phyloP scores from a whole-genome alignment of 306 rosid species.

The Citrullus amarus region DNA sequence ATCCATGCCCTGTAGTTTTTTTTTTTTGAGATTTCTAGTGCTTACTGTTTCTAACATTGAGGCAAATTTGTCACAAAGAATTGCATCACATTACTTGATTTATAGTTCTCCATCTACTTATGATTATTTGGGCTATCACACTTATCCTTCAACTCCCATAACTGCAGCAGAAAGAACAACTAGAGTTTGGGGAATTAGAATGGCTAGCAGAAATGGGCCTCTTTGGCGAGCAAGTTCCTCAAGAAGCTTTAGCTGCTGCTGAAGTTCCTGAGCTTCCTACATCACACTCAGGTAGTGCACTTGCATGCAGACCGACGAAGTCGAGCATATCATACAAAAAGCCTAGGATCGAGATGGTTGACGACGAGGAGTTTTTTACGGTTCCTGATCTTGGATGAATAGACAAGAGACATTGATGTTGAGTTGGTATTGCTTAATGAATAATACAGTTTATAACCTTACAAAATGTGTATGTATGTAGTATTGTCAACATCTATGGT shows the following conservation, averaged over 20 bases:
- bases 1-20: background rate
- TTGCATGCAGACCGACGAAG: constrained; percentile 40
- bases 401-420: background rate
- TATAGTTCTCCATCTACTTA: background rate
- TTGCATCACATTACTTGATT: background rate
- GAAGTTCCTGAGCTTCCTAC: constrained; percentile 87
- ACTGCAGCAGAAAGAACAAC: constrained; percentile 48
- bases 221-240: constrained; percentile 55
- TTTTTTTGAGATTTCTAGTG: background rate
- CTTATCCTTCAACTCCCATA: background rate
- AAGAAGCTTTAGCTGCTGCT: constrained; percentile 62
- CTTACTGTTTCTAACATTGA: background rate
- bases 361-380: constrained; percentile 69
- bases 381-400: constrained; percentile 85
- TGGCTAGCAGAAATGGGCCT: constrained; percentile 75
- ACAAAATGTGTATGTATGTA: background rate
- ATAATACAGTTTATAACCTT: background rate
- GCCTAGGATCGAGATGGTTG: constrained; percentile 59
- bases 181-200: constrained; percentile 82
- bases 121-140: background rate
- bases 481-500: background rate
- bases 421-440: background rate
- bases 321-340: constrained; percentile 44
- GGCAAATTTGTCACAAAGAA: background rate
- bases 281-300: constrained; percentile 29